Percentiles rank a stretch among this genome's conserved stretches.
Evolutionary conservation across 176 grass and related monocot species (phyloP).

Genomic region (Bolboschoenus planiculmis): DNA sequence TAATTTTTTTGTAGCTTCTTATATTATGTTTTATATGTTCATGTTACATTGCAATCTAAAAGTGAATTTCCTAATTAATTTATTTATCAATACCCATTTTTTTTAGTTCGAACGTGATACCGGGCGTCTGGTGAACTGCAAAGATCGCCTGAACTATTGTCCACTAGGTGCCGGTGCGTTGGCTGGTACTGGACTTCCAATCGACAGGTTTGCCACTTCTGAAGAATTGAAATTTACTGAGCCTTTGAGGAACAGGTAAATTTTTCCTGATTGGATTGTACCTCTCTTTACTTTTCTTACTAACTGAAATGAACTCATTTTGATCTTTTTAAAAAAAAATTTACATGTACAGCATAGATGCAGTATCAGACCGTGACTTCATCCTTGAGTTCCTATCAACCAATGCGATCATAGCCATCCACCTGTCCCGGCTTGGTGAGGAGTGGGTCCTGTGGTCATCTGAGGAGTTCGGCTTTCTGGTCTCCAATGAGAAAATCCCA

Average conservation of each 20-base stretch:
- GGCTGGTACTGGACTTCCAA: slow-evolving; percentile 95
- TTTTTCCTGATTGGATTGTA: not conserved
- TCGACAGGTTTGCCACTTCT: slow-evolving; percentile 83
- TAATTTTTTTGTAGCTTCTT: slow-evolving; percentile 11
- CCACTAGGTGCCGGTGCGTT: slow-evolving; percentile 96
- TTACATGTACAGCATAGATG: slow-evolving; percentile 64
- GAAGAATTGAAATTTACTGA: slow-evolving; percentile 78
- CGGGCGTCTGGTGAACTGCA: slow-evolving; percentile 71
- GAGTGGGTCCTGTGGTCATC: slow-evolving; percentile 99
- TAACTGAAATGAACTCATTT: not conserved
- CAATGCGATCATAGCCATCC: slow-evolving; percentile 78
- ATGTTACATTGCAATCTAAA: not conserved
- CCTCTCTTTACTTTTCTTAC: not conserved
- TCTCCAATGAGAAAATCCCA: slow-evolving; percentile 62
- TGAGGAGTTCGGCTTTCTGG: slow-evolving; percentile 92
- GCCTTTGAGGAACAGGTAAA: slow-evolving; percentile 92
- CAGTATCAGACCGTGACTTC: slow-evolving; percentile 97
- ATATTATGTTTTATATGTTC: slow-evolving; percentile 11
- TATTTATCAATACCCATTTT: too few relatives aligned
- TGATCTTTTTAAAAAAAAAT: not conserved
- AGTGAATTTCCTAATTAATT: not conserved
- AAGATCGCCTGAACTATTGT: slow-evolving; percentile 84
- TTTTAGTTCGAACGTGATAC: slow-evolving; percentile 85
- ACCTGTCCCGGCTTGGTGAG: slow-evolving; percentile 93
- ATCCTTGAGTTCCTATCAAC: slow-evolving; percentile 86